Evolutionary conservation across 495 filamentous ascomycete species (phyloP), one percentile per base, ranked within the genome.

Genomic region (Lentithecium fluviatile): DNA sequence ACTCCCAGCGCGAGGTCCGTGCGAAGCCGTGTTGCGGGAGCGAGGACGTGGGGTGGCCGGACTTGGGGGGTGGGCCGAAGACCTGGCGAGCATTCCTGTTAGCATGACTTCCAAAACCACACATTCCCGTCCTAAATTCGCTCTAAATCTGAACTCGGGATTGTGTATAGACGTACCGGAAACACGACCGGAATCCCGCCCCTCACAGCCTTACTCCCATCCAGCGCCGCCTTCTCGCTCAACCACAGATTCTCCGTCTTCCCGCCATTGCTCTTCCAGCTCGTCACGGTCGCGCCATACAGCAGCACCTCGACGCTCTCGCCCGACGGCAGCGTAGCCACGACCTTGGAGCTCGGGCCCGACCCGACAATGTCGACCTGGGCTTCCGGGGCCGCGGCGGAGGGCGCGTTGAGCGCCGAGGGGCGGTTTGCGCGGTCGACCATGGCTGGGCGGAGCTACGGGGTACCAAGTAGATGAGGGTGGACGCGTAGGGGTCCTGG

Each of bases 1-100:
- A 88, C 68, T 88, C 85, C 85, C 85, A 89, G 46, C 76, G 80
- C 46, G 87, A 88, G 62, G 83, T 92, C 52, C 95, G 90, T 23
- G 95, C 95, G 75, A 99, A 96, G 64, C 95, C 95, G 76, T 99
- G 95, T 74, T 97, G 93, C 12, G 93, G 87, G 15, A 99, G 86
- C 24, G 78, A 70, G 29, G 80, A 81, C 26, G 89, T 91, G 6
- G 85, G 79, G 47, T 88, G 83, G 71, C 90, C 82, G 20, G 45
- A 43, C 61, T 83, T 73, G 34, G 87, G 85, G 10, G 90, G 82
- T 42, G 88, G 89, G 34, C 94, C 94, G 73, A 98, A 98, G 70
- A 95, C 88, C 91, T 97, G 62, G 23, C 24, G 57, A 34, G 15
- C 2, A 46, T 25, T n/a, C n/a, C n/a, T 13, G 25, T 57, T 12